Percentiles rank a stretch among this genome's conserved stretches.
phyloP scores from a whole-genome alignment of 2,329 filamentous ascomycete genomes.

The Zymoseptoria tritici region DNA sequence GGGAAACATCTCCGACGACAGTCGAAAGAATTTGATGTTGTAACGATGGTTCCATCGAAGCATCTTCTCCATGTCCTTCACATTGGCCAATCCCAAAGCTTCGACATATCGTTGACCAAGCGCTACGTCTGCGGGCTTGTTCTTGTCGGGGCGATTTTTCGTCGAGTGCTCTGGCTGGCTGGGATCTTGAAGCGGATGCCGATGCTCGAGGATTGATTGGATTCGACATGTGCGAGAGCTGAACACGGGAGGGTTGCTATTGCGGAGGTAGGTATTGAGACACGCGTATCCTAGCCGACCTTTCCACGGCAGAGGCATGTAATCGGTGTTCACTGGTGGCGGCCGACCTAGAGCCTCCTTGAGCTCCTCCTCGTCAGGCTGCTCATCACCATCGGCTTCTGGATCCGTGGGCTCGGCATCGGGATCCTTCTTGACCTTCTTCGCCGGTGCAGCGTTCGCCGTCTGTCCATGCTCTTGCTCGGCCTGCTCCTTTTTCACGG shows the following conservation, averaged over 20 bases:
- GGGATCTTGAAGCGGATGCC: conserved; percentile 70
- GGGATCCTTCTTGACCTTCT: conserved; percentile 20
- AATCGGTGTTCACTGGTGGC: conserved; percentile 74
- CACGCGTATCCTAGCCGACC: conserved; percentile 87
- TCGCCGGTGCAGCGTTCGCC: conserved; percentile 14
- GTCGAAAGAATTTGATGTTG: conserved; percentile 73
- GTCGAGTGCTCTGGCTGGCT: conserved; percentile 69
- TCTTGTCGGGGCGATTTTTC: conserved; percentile 78
- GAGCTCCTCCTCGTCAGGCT: conserved; percentile 50
- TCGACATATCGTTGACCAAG: conserved; percentile 69
- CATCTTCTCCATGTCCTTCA: conserved; percentile 76
- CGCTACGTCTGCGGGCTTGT: conserved; percentile 56
- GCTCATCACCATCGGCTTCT: conserved; percentile 47
- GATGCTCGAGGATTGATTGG: conserved; percentile 79
- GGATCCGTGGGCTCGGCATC: conserved; percentile 35
- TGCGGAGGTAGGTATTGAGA: conserved; percentile 82
- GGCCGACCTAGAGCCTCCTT: conserved; percentile 54
- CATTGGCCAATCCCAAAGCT: conserved; percentile 70
- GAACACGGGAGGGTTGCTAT: conserved; percentile 76
- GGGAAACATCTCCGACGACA: conserved; percentile 95
- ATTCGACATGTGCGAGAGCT: conserved; percentile 88
- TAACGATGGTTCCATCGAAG: conserved; percentile 87
- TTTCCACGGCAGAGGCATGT: conserved; percentile 82
- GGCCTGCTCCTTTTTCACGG: conserved; percentile 11
- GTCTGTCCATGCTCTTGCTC: conserved; percentile 14